Base-by-base conservation (phyloP, 2,329 filamentous ascomycete species). In the Epichloe baconii region DNA sequence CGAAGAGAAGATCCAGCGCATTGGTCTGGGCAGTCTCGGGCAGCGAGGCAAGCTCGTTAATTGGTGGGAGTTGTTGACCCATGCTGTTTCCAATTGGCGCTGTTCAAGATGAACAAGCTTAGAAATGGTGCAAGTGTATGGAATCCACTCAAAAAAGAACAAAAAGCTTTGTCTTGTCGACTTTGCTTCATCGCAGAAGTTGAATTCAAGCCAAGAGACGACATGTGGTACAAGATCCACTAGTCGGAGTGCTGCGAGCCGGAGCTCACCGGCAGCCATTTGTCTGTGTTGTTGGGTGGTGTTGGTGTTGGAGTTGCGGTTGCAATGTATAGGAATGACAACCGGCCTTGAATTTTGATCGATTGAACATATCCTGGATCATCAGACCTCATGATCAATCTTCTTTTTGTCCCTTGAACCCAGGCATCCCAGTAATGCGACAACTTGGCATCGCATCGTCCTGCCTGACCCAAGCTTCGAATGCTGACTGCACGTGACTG, bases 1-100 rank as follows among this genome's bases (percentile, higher is more conserved):
- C 90, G 67, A 96, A 95, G 53, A 95, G 82, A 3, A 82, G 75
- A 68, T 94, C 86, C 47, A 95, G 78, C 47, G 82, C 71, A 4
- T 67, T 62, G 38, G 72, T 74, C 51, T 85, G 76, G 19, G 76
- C 69, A 31, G 72, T 60, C 34, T 79, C 73, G 17, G 80, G 63
- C 47, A 83, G 75, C 45, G 70, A 68, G 26, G 75, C 70, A 40
- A 94, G 70, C 14, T 70, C 68, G 44, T 71, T 63, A 59, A 83
- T 72, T 31, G 74, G 64, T 12, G 86, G 86, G 6, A 93, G 60
- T 31, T 52, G 52, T 36, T 54, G 50, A 14, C 57, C 38, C 58
- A 64, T 64, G 50, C 14, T 58, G 46, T 17, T 50, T 7, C n/a
- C 19, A 11, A 43, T 15, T 11, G 26, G 17, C 10, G 35, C 5